Base-by-base conservation (phyloP, 495 filamentous ascomycete genomes). In the Rostrohypoxylon terebratum region DNA sequence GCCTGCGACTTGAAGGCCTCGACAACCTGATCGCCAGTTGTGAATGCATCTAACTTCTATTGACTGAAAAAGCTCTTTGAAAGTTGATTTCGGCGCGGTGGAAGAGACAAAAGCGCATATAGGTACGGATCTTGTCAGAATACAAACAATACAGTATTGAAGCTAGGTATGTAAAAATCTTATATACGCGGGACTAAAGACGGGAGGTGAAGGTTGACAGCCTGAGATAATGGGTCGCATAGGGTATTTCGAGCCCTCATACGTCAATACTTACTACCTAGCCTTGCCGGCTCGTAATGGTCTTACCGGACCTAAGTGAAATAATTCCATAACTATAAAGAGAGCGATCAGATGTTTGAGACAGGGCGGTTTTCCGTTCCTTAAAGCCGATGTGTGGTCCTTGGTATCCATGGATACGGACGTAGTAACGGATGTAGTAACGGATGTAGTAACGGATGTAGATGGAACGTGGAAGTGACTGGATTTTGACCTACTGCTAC, bases 21-120 rank as follows among this genome's bases (percentile, higher is more conserved):
- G 7, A 81, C 73, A 54, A 84, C 81, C 44, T 82, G 75, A 10
- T 75, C 54, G 33, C 66, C 81, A 58, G 78, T 79, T 18, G 81
- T 78, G 18, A 71, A 67, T n/a, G 57, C 70, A 61, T 81, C 74
- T 68, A 83, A 82, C 8, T 20, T 45, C 16, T 45, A 20, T 45
- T 2, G 42, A 7, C 4, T 45, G 42, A 9, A 18, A 18, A 14
- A 45, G 8, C 6, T n/a, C 4, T n/a, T 45, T 45, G n/a, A 8
- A 20, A n/a, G 13, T 44, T 2, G 4, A 16, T 44, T 10, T 38
- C 8, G 3, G 13, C 13, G 36, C 13, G 8, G 8, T 38, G 1
- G 36, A 4, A 9, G 34, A 14, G 38, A 14, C 13, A 14, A 14
- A 42, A 42, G 14, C 13, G 38, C 3, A 4, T 42, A 4, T 14